phyloP scores from a whole-genome alignment of 768 basidiomycete species.

The Leccinum truebloodii region DNA sequence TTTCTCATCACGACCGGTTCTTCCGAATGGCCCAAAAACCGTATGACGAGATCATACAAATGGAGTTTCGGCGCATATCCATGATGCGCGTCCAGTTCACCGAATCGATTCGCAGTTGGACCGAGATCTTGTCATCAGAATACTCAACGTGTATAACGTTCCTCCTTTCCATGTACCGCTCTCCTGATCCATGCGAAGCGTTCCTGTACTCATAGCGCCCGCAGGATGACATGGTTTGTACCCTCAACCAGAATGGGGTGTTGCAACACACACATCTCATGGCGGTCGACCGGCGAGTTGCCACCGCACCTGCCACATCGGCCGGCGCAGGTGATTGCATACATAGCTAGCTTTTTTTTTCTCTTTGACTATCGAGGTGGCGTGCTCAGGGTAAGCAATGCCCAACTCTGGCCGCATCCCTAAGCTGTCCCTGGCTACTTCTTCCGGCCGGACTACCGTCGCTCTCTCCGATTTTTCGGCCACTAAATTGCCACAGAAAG shows the following conservation, averaged over 20 bases:
- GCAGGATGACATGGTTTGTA: constrained; percentile 22
- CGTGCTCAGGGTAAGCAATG: constrained; percentile 23
- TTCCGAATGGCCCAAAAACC: constrained; percentile 16
- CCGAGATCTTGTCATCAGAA: constrained; percentile 22
- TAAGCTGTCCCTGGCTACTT: constrained; percentile 17
- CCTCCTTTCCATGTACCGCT: constrained; percentile 19
- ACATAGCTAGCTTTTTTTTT: constrained; percentile 10
- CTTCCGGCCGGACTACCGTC: constrained; percentile 16
- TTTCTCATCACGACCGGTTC: constrained; percentile 23
- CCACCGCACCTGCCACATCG: constrained; percentile 26
- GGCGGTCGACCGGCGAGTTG: constrained; percentile 24
- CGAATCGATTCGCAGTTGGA: constrained; percentile 18
- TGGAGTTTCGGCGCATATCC: constrained; percentile 27
- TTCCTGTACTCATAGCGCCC: constrained; percentile 22
- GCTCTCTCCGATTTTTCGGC: constrained; percentile 8
- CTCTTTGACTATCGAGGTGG: constrained; percentile 22
- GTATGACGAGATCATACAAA: constrained; percentile 26
- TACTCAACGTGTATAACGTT: constrained; percentile 26
- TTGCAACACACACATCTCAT: constrained; percentile 17
- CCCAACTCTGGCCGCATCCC: constrained; percentile 9
- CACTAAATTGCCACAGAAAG: constrained; percentile 6
- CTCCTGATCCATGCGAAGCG: constrained; percentile 27
- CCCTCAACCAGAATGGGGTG: constrained; percentile 20
- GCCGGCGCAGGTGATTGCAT: background rate
- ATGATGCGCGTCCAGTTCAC: constrained; percentile 22